phyloP scores from a whole-genome alignment of 192 early-diverging fungal genomes.

The Gigaspora rosea region DNA sequence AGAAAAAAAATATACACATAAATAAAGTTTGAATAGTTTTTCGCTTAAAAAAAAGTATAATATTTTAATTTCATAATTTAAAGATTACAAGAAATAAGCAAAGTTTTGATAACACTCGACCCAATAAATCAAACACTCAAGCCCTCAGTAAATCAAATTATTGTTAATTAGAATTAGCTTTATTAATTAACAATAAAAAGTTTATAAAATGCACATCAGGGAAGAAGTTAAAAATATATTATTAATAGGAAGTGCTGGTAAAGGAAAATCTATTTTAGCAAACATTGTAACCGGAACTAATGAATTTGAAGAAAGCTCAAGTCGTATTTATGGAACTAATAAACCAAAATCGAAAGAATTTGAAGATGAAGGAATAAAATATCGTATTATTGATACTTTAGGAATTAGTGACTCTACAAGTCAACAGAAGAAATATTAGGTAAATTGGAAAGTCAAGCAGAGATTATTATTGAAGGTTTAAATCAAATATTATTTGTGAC shows the following conservation, averaged over 20 bases:
- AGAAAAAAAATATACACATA: too few species aligned
- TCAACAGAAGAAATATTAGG: background rate
- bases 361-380: background rate
- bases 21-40: too few species aligned
- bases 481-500: constrained; percentile 23
- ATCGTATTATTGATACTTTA: constrained; percentile 14
- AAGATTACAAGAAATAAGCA: too few species aligned
- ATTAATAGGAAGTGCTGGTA: constrained; percentile 14
- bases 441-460: background rate
- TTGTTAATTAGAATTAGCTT: too few species aligned
- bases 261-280: constrained; percentile 4
- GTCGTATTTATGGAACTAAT: background rate
- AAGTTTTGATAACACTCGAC: too few species aligned
- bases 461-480: constrained; percentile 12
- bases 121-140: too few species aligned
- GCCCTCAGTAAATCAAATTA: too few species aligned
- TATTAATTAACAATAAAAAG: too few species aligned
- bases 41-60: too few species aligned
- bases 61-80: too few species aligned
- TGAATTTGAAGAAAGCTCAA: constrained; percentile 13
- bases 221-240: constrained; percentile 15
- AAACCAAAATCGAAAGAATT: background rate
- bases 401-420: background rate
- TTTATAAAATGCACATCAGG: background rate
- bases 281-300: constrained; percentile 12